A percentile compares a stretch with the other conserved stretches of the same genome.
Evolutionary conservation across 257 asterid genomes (phyloP).

Genomic region (Solanum bulbocastanum): DNA sequence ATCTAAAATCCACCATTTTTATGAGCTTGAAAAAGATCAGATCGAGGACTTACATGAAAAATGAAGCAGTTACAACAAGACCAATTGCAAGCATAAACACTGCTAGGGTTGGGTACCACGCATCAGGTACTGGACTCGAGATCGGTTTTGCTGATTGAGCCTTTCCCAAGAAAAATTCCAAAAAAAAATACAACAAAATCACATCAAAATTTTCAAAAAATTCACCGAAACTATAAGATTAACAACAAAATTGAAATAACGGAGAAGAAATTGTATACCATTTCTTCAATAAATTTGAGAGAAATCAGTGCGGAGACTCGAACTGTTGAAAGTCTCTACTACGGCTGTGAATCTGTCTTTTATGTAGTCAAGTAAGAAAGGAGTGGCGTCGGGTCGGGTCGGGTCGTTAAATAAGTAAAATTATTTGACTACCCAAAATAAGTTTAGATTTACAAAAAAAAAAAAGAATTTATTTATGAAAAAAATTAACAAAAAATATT

Average conservation of each 20-base stretch:
- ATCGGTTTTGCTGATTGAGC: slow-evolving; percentile 73
- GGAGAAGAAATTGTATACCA: background rate
- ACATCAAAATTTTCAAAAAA: background rate
- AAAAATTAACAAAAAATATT: too few species aligned
- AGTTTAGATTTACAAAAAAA: background rate
- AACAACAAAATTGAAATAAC: background rate
- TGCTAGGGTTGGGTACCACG: slow-evolving; percentile 83
- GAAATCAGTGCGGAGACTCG: background rate
- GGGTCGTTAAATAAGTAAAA: background rate
- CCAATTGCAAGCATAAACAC: slow-evolving; percentile 73
- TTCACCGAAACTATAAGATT: rapidly evolving
- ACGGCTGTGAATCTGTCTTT: background rate
- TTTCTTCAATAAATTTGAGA: background rate
- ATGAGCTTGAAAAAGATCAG: background rate
- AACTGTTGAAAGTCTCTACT: background rate
- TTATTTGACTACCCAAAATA: too few species aligned
- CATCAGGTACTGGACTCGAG: slow-evolving; percentile 84
- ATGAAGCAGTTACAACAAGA: slow-evolving; percentile 72
- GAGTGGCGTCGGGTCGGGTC: background rate
- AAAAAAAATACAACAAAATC: background rate
- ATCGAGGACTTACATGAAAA: slow-evolving; percentile 57
- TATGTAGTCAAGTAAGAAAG: background rate
- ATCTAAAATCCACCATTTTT: background rate
- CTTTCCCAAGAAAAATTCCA: slow-evolving; percentile 2
- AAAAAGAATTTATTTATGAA: too few species aligned